Evolutionary conservation across 2,329 filamentous ascomycete genomes (phyloP), one percentile per base, ranked within the genome.

Genomic region (Herpotrichia juniperi): DNA sequence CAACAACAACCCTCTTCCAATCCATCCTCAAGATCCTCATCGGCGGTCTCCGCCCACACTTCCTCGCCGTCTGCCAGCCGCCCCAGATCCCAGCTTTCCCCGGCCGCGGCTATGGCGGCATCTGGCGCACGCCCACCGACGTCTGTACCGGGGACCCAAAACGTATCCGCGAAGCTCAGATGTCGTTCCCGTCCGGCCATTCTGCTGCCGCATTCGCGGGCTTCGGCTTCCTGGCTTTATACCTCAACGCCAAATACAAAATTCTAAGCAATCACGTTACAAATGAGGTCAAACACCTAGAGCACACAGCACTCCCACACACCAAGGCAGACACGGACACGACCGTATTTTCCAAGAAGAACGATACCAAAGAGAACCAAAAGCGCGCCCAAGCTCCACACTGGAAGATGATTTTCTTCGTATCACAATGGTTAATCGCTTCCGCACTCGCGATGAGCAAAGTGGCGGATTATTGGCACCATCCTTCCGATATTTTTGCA

Each of bases 401-500:
- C 78, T 90, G 87, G 87, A 89, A 90, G 72, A 67, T 90, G 9
- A 73, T 87, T 10, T 77, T 79, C 7, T 78, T 83, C 22, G 85
- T 84, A 52, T 76, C 81, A 0, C 88, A 88, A 0, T 73, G 90
- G 24, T 78, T 90, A 0, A 81, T 84, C 1, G 87, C 87, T 0
- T 75, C 78, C 0, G 74, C 90, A 1, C 87, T 91, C 21, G 86
- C 82, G 0, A 85, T 84, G 3, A 83, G 85, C 0, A 76, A 90
- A 28, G 86, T 87, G 0, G 86, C 89, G 47, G 74, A 90, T 58
- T 82, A 87, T n/a, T 71, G 62, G 70, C 88, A 91, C 72, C 86
- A 90, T 70, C 88, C 85, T 80, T 87, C 87, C 50, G 87, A 90
- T 54, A 76, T 88, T 7, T 49, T 89, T 0, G 84, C 82, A 1